phyloP scores from a whole-genome alignment of 169 alveolate species.

The Plasmodium gallinaceum region DNA sequence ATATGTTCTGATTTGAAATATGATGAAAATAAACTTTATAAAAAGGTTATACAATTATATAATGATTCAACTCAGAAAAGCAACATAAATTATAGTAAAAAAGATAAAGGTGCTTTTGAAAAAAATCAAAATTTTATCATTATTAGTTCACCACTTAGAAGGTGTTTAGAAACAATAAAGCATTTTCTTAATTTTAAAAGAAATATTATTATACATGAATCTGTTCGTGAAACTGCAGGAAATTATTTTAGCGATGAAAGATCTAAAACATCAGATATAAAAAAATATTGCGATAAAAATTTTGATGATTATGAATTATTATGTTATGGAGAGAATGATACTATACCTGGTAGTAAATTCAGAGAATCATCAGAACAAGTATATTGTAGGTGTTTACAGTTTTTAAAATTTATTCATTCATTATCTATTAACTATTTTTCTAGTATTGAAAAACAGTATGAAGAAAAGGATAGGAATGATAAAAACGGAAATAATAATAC shows the following conservation, averaged over 20 bases:
- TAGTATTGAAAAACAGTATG: slow-evolving; percentile 20
- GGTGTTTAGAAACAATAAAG: slow-evolving; percentile 67
- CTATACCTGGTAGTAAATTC: slow-evolving; percentile 10
- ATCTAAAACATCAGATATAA: slow-evolving; percentile 54
- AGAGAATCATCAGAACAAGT: slow-evolving; percentile 73
- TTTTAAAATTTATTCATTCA: slow-evolving; percentile 47
- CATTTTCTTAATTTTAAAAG: slow-evolving; percentile 61
- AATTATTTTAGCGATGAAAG: slow-evolving; percentile 52
- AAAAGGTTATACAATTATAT: slow-evolving; percentile 39
- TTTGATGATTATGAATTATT: slow-evolving; percentile 61
- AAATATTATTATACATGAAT: slow-evolving; percentile 51
- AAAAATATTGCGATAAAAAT: slow-evolving; percentile 47
- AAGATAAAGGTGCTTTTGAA: slow-evolving; percentile 39
- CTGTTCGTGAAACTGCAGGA: slow-evolving; percentile 58
- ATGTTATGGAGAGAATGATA: slow-evolving; percentile 61
- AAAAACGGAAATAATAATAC: background rate
- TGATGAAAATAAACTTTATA: slow-evolving; percentile 9
- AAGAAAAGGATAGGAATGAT: background rate
- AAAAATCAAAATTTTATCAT: slow-evolving; percentile 40
- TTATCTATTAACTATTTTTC: slow-evolving; percentile 64
- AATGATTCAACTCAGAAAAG: slow-evolving; percentile 12
- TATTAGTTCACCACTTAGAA: slow-evolving; percentile 50
- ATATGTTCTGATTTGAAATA: slow-evolving; percentile 27
- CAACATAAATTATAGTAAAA: background rate
- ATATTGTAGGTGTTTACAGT: slow-evolving; percentile 61